Conservation (phyloP, 805 yeast species). For the Candida nitratophila region DNA sequence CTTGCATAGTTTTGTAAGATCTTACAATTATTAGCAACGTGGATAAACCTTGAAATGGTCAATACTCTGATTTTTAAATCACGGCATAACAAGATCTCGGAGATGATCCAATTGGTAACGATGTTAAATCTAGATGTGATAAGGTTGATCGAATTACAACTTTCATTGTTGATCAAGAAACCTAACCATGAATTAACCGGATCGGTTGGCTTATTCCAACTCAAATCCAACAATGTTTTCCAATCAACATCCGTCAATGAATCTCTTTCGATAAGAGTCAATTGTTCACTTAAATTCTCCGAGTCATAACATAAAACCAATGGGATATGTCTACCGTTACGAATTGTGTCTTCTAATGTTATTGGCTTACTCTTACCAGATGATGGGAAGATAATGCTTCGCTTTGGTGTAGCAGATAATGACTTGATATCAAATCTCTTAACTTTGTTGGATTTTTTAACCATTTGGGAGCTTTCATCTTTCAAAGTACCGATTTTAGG, state of each 20-base stretch:
- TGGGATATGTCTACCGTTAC: conserved; percentile 60
- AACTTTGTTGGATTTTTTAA: conserved; percentile 1
- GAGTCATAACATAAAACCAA: conserved; percentile 73
- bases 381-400: neutral
- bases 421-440: conserved; percentile 24
- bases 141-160: conserved; percentile 63
- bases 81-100: conserved; percentile 73
- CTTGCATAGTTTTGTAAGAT: conserved; percentile 77
- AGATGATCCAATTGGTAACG: conserved; percentile 85
- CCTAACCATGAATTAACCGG: conserved; percentile 83
- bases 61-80: conserved; percentile 51
- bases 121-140: conserved; percentile 82
- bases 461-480: neutral
- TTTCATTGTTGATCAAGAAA: conserved; percentile 46
- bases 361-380: neutral
- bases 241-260: conserved; percentile 82
- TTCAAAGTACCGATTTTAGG: neutral
- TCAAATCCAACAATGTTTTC: conserved; percentile 75
- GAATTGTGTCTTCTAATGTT: conserved; percentile 34
- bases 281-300: conserved; percentile 61
- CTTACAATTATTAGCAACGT: conserved; percentile 71
- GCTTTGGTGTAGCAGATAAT: conserved; percentile 21
- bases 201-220: conserved; percentile 60
- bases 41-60: conserved; percentile 80
- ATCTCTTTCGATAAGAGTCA: conserved; percentile 84